Base-by-base conservation (phyloP, 495 filamentous ascomycete genomes). In the Neurospora sp. region DNA sequence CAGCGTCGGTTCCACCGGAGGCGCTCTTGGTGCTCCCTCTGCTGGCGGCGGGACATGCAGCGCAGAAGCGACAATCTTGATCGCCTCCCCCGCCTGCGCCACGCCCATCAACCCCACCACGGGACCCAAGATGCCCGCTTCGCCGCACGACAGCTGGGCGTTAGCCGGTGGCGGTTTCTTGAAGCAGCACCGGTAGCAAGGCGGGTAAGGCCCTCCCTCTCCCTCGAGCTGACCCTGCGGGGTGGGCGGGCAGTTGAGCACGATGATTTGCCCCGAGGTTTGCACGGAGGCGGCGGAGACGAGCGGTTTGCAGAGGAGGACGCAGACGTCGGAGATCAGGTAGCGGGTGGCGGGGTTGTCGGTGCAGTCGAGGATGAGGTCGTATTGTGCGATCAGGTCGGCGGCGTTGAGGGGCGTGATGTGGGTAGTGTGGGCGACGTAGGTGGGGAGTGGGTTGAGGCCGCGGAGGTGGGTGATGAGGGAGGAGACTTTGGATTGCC, bases 101-200 rank as follows among this genome's bases (percentile, higher is more conserved):
- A 97, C 90, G 5, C 96, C 96, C 94, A 99, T 97, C 10, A 91
- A 87, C 1, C 96, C 96, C 0, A 99, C 96, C 0, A 97, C 95
- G 0, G 96, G 93, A 0, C 96, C 96, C 8, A 99, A 73, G 47
- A 99, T 93, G 3, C 96, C 96, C 1, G 93, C 94, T 77, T 99
- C 96, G 16, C 94, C 93, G 79, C 96, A 99, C 71, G 88, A 91
- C 4, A 91, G 83, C 2, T 97, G 89, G 61, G 87, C 92, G 45
- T 90, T 90, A 0, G 92, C 86, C 6, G 94, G 93, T 1, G 96
- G 94, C 1, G 95, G 94, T 69, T 89, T 90, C 0, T 93, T 92
- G 78, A 97, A 99, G 39, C 98, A 88, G 79, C 96, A 99, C 39
- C 96, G 87, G 81, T 99, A 99, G 82, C 96, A 99, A 2, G 94